Conservation (phyloP, 2,329 filamentous ascomycete species). For the Pseudodiploospora longispora region DNA sequence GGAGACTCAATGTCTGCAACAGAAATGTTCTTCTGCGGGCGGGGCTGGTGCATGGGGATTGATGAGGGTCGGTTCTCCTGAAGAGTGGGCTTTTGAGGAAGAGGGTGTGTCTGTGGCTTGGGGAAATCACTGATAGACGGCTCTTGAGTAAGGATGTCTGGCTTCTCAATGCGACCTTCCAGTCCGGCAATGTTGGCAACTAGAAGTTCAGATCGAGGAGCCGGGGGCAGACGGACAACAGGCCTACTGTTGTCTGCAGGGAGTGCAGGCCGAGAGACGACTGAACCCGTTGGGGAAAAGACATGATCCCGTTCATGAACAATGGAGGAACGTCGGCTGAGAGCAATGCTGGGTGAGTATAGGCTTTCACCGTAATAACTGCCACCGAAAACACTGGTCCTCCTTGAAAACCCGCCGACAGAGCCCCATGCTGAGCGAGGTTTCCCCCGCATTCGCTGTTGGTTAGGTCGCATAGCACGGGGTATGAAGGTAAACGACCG, state of each 20-base stretch:
- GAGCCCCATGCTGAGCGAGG: constrained; percentile 64
- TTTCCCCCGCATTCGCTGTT: constrained; percentile 66
- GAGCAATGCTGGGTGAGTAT: constrained; percentile 79
- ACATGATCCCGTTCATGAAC: constrained; percentile 60
- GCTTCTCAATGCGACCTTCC: constrained; percentile 10
- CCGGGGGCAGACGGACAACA: constrained; percentile 75
- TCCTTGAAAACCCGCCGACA: constrained; percentile 60
- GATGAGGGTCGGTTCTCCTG: constrained; percentile 45
- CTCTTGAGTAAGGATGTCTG: constrained; percentile 12
- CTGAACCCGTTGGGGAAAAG: constrained; percentile 73
- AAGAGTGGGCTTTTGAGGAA: constrained; percentile 50
- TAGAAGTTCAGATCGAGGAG: constrained; percentile 26
- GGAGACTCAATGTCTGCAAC: constrained; percentile 89
- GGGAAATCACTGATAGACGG: constrained; percentile 43
- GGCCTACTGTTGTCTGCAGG: constrained; percentile 57
- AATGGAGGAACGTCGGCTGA: constrained; percentile 81
- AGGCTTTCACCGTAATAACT: constrained; percentile 67
- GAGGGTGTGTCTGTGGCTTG: constrained; percentile 49
- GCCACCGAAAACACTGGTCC: constrained; percentile 73
- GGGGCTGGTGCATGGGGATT: constrained; percentile 83
- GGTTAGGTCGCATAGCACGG: constrained; percentile 83
- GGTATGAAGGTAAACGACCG: constrained; percentile 98
- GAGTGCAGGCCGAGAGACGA: constrained; percentile 60
- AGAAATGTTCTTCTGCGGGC: constrained; percentile 89
- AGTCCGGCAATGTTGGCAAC: constrained; percentile 14